Conservation (phyloP, 2,329 filamentous ascomycete species). For the Aquanectria penicillioides region DNA sequence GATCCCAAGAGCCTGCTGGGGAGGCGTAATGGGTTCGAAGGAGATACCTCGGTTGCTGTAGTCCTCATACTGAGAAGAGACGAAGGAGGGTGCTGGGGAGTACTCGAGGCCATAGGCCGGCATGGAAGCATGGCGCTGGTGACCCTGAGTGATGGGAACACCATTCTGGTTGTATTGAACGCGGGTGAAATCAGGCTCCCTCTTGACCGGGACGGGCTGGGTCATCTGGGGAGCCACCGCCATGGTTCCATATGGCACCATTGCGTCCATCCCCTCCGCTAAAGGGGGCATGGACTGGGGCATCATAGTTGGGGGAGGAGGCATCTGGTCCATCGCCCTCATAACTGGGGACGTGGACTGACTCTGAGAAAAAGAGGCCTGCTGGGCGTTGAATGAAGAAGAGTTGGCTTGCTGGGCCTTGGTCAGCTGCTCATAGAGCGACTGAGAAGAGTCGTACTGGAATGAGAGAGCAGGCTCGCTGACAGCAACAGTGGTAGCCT, state of each 20-base stretch:
- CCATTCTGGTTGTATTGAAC: slow-evolving; percentile 94
- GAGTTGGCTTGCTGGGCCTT: slow-evolving; percentile 99
- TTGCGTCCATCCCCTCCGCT: slow-evolving; percentile 74
- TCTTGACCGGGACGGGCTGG: slow-evolving; percentile 78
- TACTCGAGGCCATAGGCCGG: slow-evolving; percentile 95
- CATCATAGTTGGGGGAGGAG: slow-evolving; percentile 87
- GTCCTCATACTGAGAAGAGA: slow-evolving; percentile 98
- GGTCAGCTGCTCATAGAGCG: slow-evolving; percentile 98
- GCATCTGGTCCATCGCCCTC: slow-evolving; percentile 93
- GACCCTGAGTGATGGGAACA: slow-evolving; percentile 81
- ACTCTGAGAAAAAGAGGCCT: slow-evolving; percentile 74
- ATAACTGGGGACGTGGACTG: slow-evolving; percentile 90
- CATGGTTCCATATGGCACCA: slow-evolving; percentile 76
- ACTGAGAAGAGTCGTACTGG: slow-evolving; percentile 99
- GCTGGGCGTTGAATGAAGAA: slow-evolving; percentile 90
- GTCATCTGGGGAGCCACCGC: slow-evolving; percentile 75
- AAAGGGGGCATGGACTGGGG: slow-evolving; percentile 66
- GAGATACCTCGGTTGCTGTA: slow-evolving; percentile 97
- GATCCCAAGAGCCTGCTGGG: slow-evolving; percentile 86
- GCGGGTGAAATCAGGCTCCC: slow-evolving; percentile 84
- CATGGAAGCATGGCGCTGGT: slow-evolving; percentile 98
- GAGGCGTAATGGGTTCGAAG: slow-evolving; percentile 95
- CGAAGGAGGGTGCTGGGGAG: slow-evolving; percentile 96
- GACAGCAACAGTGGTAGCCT: slow-evolving; percentile 95
- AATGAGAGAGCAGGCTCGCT: slow-evolving; percentile 98